Conservation (phyloP, 257 asterid genomes). For the Linderniella brevidens region DNA sequence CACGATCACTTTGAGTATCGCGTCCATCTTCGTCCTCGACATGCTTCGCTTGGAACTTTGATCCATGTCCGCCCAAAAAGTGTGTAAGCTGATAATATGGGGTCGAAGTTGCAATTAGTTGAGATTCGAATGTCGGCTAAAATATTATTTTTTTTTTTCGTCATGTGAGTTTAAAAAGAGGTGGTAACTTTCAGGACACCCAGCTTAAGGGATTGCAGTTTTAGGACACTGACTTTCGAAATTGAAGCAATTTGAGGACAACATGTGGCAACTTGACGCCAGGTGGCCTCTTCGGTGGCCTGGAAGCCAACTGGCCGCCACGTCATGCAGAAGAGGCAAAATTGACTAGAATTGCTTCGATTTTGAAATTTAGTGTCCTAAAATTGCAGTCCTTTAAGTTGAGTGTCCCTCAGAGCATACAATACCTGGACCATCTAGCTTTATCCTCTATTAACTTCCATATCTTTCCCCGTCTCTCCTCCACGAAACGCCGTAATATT, state of each 20-base stretch:
- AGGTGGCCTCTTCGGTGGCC: no score
- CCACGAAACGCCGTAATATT: conserved; percentile 77
- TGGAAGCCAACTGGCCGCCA: no score
- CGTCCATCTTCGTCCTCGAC: conserved; percentile 65
- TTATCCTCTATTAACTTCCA: conserved; percentile 73
- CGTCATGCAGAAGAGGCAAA: no score
- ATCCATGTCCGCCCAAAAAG: conserved; percentile 80
- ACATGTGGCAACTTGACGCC: no score
- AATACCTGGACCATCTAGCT: conserved; percentile 86
- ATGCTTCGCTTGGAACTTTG: conserved; percentile 42
- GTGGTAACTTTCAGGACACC: neutral
- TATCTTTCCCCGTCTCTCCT: conserved; percentile 61
- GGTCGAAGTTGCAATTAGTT: no score
- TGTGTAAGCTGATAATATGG: conserved; percentile 46
- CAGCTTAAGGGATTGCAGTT: neutral
- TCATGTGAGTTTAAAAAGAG: neutral
- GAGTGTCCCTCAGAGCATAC: no score
- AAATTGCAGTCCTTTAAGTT: neutral
- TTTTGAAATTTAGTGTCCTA: neutral
- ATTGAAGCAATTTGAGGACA: no score
- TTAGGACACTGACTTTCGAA: no score
- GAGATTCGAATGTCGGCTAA: neutral
- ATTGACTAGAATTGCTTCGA: no score
- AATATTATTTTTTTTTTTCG: no score
- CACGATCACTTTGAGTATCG: conserved; percentile 63